Evolutionary conservation across 2,329 filamentous ascomycete species (phyloP), one percentile per base, ranked within the genome.

Genomic region (Neopestalotiopsis rosae): DNA sequence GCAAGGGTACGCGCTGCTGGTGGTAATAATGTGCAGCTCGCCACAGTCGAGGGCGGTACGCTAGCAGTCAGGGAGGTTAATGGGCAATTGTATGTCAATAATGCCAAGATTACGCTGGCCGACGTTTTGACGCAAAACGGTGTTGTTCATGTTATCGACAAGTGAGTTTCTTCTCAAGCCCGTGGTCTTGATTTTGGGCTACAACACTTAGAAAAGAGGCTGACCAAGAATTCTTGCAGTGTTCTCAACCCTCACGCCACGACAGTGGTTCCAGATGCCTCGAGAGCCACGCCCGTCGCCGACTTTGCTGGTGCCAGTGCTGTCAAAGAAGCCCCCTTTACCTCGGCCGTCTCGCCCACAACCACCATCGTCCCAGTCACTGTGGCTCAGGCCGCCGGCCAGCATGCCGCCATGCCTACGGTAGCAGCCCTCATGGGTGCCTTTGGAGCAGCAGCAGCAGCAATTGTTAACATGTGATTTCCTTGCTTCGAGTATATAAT

Each of bases 191-290:
- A 10, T 6, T 38, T 38, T 38, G 34, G 3, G 34, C 3, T 38
- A 3, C 10, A 38, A 4, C 6, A 4, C 3, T 6, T 4, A 7
- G 6, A 24, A 13, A 52, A 13, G 30, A 12, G 13, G 61, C 61
- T 63, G 42, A 63, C n/a, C 10, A 24, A 24, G 10, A 13, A 4
- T 2, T 17, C n/a, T 78, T 67, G 76, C 67, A 82, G 80, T 66
- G 79, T 83, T 0, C 72, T 83, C 5, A 81, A 80, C 68, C 80
- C 80, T 1, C 69, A 74, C 12, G 76, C 74, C 5, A 71, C 78
- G 3, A 72, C 72, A 3, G 72, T 74, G 0, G 68, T 74, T 5
- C 80, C 79, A 0, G 75, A 80, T 40, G 74, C 77, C 1, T 71
- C 72, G 1, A 72, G 75, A 3, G 68, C 73, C 0, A 76, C 77